Base-by-base conservation (phyloP, 164 flowering plant species). In the Aristolochia fimbriata region DNA sequence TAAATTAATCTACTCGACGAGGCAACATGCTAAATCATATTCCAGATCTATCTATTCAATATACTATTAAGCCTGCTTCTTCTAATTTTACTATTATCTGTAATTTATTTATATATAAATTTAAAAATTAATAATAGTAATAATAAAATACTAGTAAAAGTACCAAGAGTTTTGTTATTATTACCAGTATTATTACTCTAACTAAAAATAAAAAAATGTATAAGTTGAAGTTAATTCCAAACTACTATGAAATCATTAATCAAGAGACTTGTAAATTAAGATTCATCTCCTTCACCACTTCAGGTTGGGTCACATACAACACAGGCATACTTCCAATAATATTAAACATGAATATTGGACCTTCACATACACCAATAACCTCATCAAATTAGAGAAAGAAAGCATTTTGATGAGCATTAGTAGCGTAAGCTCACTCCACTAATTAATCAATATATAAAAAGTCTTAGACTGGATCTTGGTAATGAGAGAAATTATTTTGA, bases 251-350 rank as follows among this genome's bases (percentile, higher is more conserved):
- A 51, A 51, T 7, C 20, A 51, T 20, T 51, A 12, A 20, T 73
- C 76, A 52, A 69, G 41, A 0, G 78, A 74, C 20, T 67, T 76
- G 51, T 67, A 64, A 0, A 59, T 58, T 31, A 68, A 56, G 20
- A 80, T 67, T 27, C 30, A 27, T 27, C 31, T 80, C 77, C 64
- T 62, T 78, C 57, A 78, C 80, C 49, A 74, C 0, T 1, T 73
- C 70, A 4, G 77, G 79, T 5, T 62, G 37, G 8, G 31, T 60
- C 41, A 74, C 71, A 46, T 64, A 68, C 47, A 80, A 13, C 13
- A 65, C 51, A 22, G 66, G 74, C 24, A 48, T 65, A 56, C 53
- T 73, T 0, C 83, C 81, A 0, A 70, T 72, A 1, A 76, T 56
- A 64, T 27, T n/a, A n/a, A 73, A 77, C 61, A 60, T 61, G 61